A percentile compares a stretch with the other conserved stretches of the same genome.
Conservation (phyloP, 2,329 filamentous ascomycete species). For the Tolypocladium album region DNA sequence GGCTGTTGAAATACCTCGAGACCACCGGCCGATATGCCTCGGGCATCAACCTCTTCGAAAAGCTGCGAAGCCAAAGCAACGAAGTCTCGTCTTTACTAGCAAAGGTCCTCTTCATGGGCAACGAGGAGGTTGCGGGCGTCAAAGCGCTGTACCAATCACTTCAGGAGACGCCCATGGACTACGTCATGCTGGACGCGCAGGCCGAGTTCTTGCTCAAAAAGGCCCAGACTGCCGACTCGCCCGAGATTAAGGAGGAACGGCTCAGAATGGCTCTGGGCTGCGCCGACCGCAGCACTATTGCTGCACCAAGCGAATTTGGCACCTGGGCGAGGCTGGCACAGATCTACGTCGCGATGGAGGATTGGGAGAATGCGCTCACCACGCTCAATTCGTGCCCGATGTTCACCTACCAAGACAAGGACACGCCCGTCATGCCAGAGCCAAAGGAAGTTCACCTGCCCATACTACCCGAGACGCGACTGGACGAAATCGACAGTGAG, state of each 20-base stretch:
- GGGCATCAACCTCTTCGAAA: constrained; percentile 95
- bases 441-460: constrained; percentile 81
- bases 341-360: constrained; percentile 86
- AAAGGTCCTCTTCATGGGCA: constrained; percentile 84
- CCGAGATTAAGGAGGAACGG: constrained; percentile 52
- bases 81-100: constrained; percentile 91
- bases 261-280: constrained; percentile 82
- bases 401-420: constrained; percentile 99
- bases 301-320: constrained; percentile 91
- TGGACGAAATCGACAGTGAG: constrained; percentile 94
- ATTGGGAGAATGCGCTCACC: constrained; percentile 91
- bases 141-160: constrained; percentile 79
- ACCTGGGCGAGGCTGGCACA: constrained; percentile 93
- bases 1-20: constrained; percentile 85
- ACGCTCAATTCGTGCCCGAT: constrained; percentile 98
- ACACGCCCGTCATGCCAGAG: constrained; percentile 88
- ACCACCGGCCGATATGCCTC: constrained; percentile 92
- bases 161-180: constrained; percentile 92
- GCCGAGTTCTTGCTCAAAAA: constrained; percentile 87
- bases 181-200: constrained; percentile 89
- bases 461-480: constrained; percentile 74
- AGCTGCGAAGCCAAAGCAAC: constrained; percentile 78
- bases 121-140: constrained; percentile 94
- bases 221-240: constrained; percentile 44
- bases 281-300: constrained; percentile 87